Evolutionary conservation across 306 rosid genomes (phyloP).

Genomic region (Prinsepia uniflora): DNA sequence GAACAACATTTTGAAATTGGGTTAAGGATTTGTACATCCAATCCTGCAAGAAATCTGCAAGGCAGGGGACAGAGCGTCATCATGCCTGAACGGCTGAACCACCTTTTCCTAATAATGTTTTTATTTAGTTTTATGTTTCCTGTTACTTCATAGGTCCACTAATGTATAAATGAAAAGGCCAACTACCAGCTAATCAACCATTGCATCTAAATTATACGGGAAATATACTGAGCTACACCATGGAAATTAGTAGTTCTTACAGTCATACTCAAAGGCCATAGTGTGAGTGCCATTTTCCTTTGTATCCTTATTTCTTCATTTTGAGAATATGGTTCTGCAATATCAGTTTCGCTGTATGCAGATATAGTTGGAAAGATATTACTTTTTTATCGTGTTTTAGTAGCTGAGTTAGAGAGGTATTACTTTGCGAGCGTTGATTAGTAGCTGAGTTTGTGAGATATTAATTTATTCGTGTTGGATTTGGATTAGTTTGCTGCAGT

Average conservation of each 20-base stretch:
- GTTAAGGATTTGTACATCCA: neutral
- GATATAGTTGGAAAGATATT: neutral
- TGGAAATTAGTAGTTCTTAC: slow-evolving; percentile 4
- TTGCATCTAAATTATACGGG: neutral
- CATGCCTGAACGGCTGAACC: neutral
- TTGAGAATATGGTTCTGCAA: slow-evolving; percentile 6
- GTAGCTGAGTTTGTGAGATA: neutral
- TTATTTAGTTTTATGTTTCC: neutral
- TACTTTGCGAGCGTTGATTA: neutral
- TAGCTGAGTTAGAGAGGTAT: no score
- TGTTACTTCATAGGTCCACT: neutral
- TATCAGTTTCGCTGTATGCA: neutral
- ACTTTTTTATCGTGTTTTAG: neutral
- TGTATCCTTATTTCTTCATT: neutral
- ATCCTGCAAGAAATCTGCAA: neutral
- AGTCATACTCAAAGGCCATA: neutral
- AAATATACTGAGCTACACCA: neutral
- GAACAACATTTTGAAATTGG: neutral
- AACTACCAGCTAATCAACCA: no score
- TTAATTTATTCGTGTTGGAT: neutral
- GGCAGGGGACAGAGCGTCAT: neutral
- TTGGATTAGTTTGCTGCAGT: neutral
- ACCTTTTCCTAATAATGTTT: neutral
- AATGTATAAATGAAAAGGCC: neutral
- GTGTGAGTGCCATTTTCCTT: neutral